These are phyloP conservation scores for Paramecium caudatum DNA, from an alignment of 73 alveolate genomes.

Conservation along the genomic window DNA sequence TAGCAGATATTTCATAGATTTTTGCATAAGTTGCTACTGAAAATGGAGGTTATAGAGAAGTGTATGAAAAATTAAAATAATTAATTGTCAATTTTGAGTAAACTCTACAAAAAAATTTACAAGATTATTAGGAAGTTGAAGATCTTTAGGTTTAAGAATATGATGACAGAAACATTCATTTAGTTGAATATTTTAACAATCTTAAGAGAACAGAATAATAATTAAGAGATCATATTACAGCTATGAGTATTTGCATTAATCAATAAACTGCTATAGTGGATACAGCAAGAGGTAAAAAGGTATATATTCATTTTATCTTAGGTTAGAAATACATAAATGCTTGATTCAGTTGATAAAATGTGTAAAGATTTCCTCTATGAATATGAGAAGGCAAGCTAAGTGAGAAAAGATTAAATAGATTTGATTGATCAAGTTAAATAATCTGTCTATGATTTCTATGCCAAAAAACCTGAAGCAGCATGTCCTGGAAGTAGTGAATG, in stretches of 20 bases:
- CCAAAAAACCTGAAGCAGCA: conserved; percentile 37
- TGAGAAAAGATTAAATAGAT: conserved; percentile 59
- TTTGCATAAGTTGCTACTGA: conserved; percentile 67
- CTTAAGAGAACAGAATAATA: conserved; percentile 63
- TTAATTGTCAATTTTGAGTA: conserved; percentile 56
- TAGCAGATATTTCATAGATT: conserved; percentile 29
- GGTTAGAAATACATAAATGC: conserved; percentile 26
- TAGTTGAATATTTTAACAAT: conserved; percentile 59
- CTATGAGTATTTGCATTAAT: conserved; percentile 57
- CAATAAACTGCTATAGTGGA: conserved; percentile 60
- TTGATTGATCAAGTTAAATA: conserved; percentile 33
- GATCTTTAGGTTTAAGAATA: conserved; percentile 53
- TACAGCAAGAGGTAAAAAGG: conserved; percentile 65
- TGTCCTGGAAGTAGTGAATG: conserved; percentile 39
- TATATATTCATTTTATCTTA: neutral
- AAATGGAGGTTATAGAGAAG: conserved; percentile 68
- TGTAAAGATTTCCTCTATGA: conserved; percentile 32
- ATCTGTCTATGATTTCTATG: conserved; percentile 16
- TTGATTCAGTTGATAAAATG: conserved; percentile 38
- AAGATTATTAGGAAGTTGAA: conserved; percentile 49
- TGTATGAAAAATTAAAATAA: conserved; percentile 6
- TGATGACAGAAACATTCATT: conserved; percentile 53
- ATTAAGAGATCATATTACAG: conserved; percentile 67
- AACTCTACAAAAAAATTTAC: conserved; percentile 41
- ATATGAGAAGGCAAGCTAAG: conserved; percentile 63